These are phyloP conservation scores for Podila epigama DNA, from an alignment of 192 early-diverging fungal genomes.

Conservation along the genomic window DNA sequence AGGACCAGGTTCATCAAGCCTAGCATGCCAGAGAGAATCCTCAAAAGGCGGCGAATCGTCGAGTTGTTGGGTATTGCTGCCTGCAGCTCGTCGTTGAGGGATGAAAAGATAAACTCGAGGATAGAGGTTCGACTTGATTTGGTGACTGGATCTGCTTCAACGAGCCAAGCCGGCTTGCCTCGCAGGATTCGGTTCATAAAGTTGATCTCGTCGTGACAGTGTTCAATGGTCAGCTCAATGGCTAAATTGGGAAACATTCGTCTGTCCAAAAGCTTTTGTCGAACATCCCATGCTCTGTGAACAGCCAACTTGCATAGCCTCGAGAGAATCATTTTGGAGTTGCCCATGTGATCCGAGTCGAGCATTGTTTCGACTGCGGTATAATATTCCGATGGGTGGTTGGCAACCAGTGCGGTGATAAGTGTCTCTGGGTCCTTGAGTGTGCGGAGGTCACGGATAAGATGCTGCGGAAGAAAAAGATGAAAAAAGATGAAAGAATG, in stretches of 20 bases:
- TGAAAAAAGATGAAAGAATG: background rate
- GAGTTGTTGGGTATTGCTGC: constrained; percentile 19
- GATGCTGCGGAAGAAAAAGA: background rate
- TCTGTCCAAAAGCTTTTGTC: constrained; percentile 25
- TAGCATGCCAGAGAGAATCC: constrained; percentile 42
- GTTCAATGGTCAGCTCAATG: constrained; percentile 42
- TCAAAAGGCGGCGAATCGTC: constrained; percentile 22
- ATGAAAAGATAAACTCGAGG: constrained; percentile 45
- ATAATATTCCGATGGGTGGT: constrained; percentile 20
- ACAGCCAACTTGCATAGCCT: constrained; percentile 40
- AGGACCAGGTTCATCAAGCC: constrained; percentile 34
- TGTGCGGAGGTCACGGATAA: constrained; percentile 9
- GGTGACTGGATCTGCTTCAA: constrained; percentile 25
- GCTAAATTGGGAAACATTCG: constrained; percentile 34
- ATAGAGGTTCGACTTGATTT: constrained; percentile 32
- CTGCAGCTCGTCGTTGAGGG: constrained; percentile 34
- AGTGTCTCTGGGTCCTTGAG: constrained; percentile 21
- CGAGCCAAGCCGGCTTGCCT: constrained; percentile 45
- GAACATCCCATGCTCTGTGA: constrained; percentile 31
- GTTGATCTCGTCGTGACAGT: constrained; percentile 41
- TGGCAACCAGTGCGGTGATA: constrained; percentile 23
- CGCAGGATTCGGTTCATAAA: constrained; percentile 46
- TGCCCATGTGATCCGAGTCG: background rate
- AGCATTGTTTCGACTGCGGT: constrained; percentile 22
- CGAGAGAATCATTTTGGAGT: constrained; percentile 15